Base-by-base conservation (phyloP, 495 filamentous ascomycete species). In the Cairneyella variabilis region DNA sequence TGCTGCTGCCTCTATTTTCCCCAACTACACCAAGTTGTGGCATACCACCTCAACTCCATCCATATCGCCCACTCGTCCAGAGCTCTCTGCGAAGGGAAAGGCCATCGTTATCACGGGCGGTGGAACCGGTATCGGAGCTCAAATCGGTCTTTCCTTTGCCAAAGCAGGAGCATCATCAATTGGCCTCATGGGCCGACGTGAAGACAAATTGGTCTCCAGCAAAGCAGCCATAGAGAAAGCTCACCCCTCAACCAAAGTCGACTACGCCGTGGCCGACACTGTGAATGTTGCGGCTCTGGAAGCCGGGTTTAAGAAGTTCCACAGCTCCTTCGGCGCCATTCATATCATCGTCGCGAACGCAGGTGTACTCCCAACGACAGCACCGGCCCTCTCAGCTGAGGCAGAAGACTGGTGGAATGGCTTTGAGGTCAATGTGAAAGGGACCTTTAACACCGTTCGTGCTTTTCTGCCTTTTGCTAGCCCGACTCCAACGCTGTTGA, bases 81-180 rank as follows among this genome's bases (percentile, higher is more conserved):
- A 71, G 14, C 63, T 71, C 10, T 48, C 41, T 4, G 11, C 16
- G 25, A 49, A 54, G 0, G 68, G 68, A 9, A 76, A 73, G 51
- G 67, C 53, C 11, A 63, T 79, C 8, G 57, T 78, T 36, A 66
- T 79, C 18, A 73, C 74, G 2, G 76, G 76, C n/a, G 76, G 59
- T 51, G 68, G 63, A 6, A 51, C 59, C 1, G 68, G 68, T 23
- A 64, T 71, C 46, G 66, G 68, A 27, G 28, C 38, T 11, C 54
- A 54, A 8, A 66, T 64, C 5, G 61, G 66, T 25, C 20, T 34
- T 17, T 22, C 48, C 27, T 66, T 67, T 20, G 57, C 59, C 39
- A 46, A 46, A 10, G 60, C 63, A 2, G 54, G 55, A 14, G 44
- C 44, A 10, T n/a, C 3, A 9, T 16, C 26, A 1, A 34, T 62